A percentile compares a stretch with the other conserved stretches of the same genome.
These are phyloP conservation scores for Zygosaccharomyces gambellarensis DNA, from an alignment of 805 yeast species.

Conservation along the genomic window DNA sequence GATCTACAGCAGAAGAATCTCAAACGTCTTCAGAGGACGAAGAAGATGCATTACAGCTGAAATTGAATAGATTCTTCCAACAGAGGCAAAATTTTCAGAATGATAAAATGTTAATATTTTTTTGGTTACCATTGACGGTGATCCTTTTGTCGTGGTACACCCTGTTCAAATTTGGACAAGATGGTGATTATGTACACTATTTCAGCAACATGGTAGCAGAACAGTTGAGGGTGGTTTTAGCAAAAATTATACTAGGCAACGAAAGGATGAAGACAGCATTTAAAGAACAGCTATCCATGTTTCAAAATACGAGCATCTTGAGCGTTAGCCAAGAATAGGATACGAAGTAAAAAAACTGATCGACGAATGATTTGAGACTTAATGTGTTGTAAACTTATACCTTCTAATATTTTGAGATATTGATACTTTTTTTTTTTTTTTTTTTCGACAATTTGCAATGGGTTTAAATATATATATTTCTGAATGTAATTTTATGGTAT, in stretches of 20 bases:
- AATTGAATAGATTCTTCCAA: conserved; percentile 38
- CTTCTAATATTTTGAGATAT: neutral
- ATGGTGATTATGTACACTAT: conserved; percentile 31
- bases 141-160: conserved; percentile 48
- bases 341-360: neutral
- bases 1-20: conserved; percentile 17
- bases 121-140: conserved; percentile 81
- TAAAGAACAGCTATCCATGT: conserved; percentile 30
- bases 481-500: neutral
- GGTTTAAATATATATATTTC: neutral
- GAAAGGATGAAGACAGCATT: conserved; percentile 44
- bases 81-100: conserved; percentile 48
- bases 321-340: neutral
- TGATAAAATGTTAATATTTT: conserved; percentile 80
- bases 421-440: neutral
- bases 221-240: conserved; percentile 41
- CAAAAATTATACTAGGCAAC: conserved; percentile 49
- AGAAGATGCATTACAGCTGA: conserved; percentile 34
- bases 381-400: neutral
- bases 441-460: neutral
- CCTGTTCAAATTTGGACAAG: conserved; percentile 35
- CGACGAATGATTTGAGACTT: neutral
- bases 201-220: conserved; percentile 35
- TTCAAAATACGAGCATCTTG: conserved; percentile 25
- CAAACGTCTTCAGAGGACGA: conserved; percentile 33